These are phyloP conservation scores for Quercus bicolor DNA, from an alignment of 306 rosid genomes.

Conservation along the genomic window DNA sequence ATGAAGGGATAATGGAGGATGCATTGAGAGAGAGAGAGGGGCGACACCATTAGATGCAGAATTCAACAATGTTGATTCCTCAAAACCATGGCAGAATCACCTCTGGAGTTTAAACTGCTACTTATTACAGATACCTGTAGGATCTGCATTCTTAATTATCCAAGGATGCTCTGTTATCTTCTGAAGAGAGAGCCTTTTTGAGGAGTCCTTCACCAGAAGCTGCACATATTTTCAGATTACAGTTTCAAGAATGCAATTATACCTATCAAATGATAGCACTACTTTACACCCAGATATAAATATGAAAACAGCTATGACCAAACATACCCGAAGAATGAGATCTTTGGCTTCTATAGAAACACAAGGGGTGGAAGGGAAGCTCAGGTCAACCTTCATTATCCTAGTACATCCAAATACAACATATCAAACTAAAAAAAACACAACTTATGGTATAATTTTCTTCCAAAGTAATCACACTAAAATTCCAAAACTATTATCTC, in stretches of 20 bases:
- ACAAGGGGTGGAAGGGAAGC: conserved; percentile 56
- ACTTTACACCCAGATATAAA: background rate
- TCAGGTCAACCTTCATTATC: conserved; percentile 64
- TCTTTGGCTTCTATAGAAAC: conserved; percentile 67
- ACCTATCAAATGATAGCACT: background rate
- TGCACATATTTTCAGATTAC: conserved; percentile 30
- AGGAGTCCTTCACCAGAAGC: conserved; percentile 82
- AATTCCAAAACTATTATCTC: background rate
- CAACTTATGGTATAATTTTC: background rate
- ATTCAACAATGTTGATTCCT: conserved; percentile 4
- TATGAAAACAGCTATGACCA: background rate
- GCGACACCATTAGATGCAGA: background rate
- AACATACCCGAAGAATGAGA: conserved; percentile 63
- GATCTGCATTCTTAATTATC: conserved; percentile 72
- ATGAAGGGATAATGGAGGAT: background rate
- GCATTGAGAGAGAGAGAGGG: background rate
- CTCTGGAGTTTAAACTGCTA: conserved; percentile 16
- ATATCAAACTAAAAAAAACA: background rate
- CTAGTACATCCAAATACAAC: conserved; percentile 30
- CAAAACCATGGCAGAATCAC: background rate
- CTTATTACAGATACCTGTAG: conserved; percentile 44
- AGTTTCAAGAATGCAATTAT: background rate
- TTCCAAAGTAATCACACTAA: background rate
- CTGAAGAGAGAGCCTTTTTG: conserved; percentile 70
- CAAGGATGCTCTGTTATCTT: conserved; percentile 83